Percentiles rank a stretch among this genome's conserved stretches.
Evolutionary conservation across 2,329 filamentous ascomycete species (phyloP).

Genomic region (Pezicula neosporulosa): DNA sequence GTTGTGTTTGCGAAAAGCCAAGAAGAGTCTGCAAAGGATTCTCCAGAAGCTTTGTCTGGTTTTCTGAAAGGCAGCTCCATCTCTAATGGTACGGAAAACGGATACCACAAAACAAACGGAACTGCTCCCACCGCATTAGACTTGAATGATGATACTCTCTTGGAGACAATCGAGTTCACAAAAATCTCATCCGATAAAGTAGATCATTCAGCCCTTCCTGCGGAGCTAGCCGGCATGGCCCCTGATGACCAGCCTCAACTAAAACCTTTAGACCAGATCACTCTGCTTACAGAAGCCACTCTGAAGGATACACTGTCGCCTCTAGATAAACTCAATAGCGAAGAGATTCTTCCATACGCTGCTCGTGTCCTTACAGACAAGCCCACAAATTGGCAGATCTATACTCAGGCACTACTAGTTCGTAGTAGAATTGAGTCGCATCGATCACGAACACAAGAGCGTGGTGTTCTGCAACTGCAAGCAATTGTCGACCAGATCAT

Average conservation of each 20-base stretch:
- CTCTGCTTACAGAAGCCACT: slow-evolving; percentile 81
- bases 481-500: slow-evolving; percentile 94
- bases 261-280: slow-evolving; percentile 81
- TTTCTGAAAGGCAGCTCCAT: slow-evolving; percentile 12
- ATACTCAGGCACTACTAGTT: slow-evolving; percentile 88
- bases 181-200: slow-evolving; percentile 41
- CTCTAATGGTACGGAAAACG: slow-evolving; percentile 12
- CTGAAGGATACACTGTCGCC: slow-evolving; percentile 87
- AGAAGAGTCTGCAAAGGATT: slow-evolving; percentile 26
- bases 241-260: slow-evolving; percentile 81
- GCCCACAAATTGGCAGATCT: slow-evolving; percentile 95
- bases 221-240: slow-evolving; percentile 59
- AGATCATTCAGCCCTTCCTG: slow-evolving; percentile 50
- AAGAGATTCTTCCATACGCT: slow-evolving; percentile 90
- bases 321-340: slow-evolving; percentile 79
- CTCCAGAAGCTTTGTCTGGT: slow-evolving; percentile 8
- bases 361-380: slow-evolving; percentile 83
- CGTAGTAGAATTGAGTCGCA: slow-evolving; percentile 88
- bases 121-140: slow-evolving; percentile 64
- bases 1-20: slow-evolving; percentile 84
- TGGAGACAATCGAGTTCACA: slow-evolving; percentile 82
- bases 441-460: slow-evolving; percentile 80
- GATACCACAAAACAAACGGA: slow-evolving; percentile 30
- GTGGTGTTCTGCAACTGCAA: slow-evolving; percentile 88
- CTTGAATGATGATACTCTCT: slow-evolving; percentile 87